These are phyloP conservation scores for Tetracladium setigerum DNA, from an alignment of 495 filamentous ascomycete species.

Conservation along the genomic window DNA sequence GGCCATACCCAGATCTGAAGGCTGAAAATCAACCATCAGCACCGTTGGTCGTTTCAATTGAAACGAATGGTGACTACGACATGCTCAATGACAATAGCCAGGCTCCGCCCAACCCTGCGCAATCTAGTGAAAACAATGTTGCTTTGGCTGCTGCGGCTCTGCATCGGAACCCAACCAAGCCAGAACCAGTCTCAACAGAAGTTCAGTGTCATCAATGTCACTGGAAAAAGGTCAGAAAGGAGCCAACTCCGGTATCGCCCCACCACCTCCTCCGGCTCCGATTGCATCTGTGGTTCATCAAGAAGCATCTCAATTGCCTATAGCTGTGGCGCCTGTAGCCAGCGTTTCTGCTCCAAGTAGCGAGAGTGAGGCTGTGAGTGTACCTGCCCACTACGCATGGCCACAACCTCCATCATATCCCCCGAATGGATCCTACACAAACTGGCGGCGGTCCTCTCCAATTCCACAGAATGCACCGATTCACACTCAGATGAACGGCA, in stretches of 20 bases:
- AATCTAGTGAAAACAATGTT: slow-evolving; percentile 36
- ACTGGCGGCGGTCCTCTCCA: slow-evolving; percentile 30
- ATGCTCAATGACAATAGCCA: slow-evolving; percentile 36
- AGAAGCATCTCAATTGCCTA: slow-evolving; percentile 15
- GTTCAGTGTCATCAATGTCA: slow-evolving; percentile 50
- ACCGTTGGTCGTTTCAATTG: not conserved
- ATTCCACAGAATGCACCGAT: slow-evolving; percentile 26
- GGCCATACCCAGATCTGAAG: slow-evolving; percentile 23
- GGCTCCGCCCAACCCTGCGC: slow-evolving; percentile 24
- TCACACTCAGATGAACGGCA: slow-evolving; percentile 34
- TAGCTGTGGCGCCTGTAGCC: slow-evolving; percentile 7
- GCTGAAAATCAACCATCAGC: not conserved
- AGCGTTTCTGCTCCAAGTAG: slow-evolving; percentile 7
- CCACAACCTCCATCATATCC: slow-evolving; percentile 25
- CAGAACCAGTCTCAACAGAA: slow-evolving; percentile 5
- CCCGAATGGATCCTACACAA: slow-evolving; percentile 20
- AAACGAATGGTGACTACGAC: slow-evolving; percentile 22
- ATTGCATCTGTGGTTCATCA: slow-evolving; percentile 28
- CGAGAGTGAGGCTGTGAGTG: slow-evolving; percentile 15
- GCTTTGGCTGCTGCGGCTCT: slow-evolving; percentile 35
- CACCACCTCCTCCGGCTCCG: slow-evolving; percentile 24
- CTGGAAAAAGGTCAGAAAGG: slow-evolving; percentile 32
- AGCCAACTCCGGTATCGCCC: slow-evolving; percentile 32
- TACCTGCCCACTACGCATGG: slow-evolving; percentile 18
- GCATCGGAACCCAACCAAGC: slow-evolving; percentile 8